Conservation (phyloP, 495 filamentous ascomycete genomes). For the Aspergillus hancockii region DNA sequence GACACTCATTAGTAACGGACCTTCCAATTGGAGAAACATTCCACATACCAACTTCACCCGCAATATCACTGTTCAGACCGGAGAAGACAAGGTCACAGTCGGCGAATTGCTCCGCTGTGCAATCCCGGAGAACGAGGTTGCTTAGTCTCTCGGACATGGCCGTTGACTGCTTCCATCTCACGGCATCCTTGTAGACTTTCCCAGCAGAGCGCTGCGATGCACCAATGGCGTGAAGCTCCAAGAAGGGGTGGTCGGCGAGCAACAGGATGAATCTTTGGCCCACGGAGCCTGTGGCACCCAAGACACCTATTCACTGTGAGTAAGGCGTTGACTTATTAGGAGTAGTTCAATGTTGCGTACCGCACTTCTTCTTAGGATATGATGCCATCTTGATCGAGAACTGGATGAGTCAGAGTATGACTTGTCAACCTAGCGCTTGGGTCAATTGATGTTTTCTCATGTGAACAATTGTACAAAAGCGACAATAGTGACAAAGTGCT, state of each 20-base stretch:
- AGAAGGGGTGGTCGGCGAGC: conserved; percentile 74
- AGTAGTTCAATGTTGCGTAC: conserved; percentile 26
- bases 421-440: neutral
- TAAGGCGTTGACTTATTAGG: neutral
- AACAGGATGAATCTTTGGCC: conserved; percentile 85
- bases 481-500: neutral
- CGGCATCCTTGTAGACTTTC: conserved; percentile 82
- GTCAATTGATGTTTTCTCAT: neutral
- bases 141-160: conserved; percentile 68
- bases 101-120: conserved; percentile 69
- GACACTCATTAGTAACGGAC: conserved; percentile 1
- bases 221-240: conserved; percentile 74
- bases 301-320: conserved; percentile 39
- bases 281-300: conserved; percentile 66
- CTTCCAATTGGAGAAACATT: neutral
- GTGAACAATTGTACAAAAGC: neutral
- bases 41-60: conserved; percentile 70
- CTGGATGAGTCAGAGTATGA: neutral
- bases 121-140: conserved; percentile 72
- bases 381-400: conserved; percentile 34
- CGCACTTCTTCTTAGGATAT: conserved; percentile 50
- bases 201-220: conserved; percentile 77
- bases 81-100: conserved; percentile 90
- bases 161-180: conserved; percentile 78
- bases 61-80: conserved; percentile 81